Evolutionary conservation across 1,139 yeast species (phyloP).

Genomic region (Debaryomyces robertsiae): DNA sequence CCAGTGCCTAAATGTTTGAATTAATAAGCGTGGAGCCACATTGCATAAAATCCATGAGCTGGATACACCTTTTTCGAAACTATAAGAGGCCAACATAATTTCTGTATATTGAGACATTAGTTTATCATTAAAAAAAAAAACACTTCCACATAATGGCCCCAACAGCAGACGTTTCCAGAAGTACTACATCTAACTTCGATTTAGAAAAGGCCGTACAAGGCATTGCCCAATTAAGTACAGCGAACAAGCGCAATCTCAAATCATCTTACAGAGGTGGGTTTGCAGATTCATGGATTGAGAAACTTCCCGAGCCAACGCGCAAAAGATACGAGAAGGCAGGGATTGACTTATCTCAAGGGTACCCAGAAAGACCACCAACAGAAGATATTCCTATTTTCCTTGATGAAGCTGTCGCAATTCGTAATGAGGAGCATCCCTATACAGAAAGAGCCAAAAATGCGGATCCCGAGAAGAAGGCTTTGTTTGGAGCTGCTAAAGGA

Average conservation of each 20-base stretch:
- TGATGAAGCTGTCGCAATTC: conserved; percentile 52
- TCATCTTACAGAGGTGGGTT: conserved; percentile 16
- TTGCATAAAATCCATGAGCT: not conserved
- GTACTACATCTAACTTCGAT: conserved; percentile 1
- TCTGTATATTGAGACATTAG: not conserved
- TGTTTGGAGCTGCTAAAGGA: conserved; percentile 54
- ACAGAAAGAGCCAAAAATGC: conserved; percentile 52
- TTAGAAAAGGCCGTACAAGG: conserved; percentile 2
- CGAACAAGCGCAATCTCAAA: conserved; percentile 4
- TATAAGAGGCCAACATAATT: not conserved
- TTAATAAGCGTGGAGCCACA: not conserved
- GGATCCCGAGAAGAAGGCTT: conserved; percentile 55
- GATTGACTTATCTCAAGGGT: conserved; percentile 36
- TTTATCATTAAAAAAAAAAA: not conserved
- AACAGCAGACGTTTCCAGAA: conserved; percentile 1
- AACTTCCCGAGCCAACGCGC: conserved; percentile 21
- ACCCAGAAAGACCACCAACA: conserved; percentile 30
- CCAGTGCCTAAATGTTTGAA: not conserved
- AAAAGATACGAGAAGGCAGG: conserved; percentile 31
- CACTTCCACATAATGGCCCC: conserved; percentile 3
- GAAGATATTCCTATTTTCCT: conserved; percentile 48
- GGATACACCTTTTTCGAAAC: not conserved
- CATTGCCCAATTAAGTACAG: conserved; percentile 3
- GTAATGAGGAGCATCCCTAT: conserved; percentile 43
- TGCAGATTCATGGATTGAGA: conserved; percentile 20